phyloP scores from a whole-genome alignment of 345 rosid genomes.

The Moricandia arvensis region DNA sequence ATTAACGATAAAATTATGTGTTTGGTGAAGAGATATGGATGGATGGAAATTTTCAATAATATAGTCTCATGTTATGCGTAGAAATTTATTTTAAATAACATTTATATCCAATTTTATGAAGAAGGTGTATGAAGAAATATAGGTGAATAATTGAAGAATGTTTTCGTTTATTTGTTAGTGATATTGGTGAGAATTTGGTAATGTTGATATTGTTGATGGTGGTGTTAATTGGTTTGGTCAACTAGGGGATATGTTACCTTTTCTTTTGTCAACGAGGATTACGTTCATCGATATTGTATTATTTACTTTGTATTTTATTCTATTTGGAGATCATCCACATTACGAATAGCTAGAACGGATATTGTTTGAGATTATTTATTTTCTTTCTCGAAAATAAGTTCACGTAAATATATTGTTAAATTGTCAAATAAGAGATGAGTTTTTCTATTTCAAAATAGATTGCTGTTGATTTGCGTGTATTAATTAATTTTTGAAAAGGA shows the following conservation, averaged over 20 bases:
- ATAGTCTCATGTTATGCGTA: not conserved
- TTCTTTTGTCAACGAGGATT: not conserved
- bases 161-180: not conserved
- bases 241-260: not conserved
- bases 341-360: not conserved
- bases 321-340: not conserved
- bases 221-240: constrained; percentile 8
- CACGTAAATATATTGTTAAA: not conserved
- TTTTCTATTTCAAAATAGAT: not conserved
- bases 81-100: not conserved
- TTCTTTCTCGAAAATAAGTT: not conserved
- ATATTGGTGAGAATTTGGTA: constrained; percentile 30
- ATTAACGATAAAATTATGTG: not conserved
- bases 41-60: not conserved
- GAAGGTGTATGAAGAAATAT: not conserved
- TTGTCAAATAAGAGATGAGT: not conserved
- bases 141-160: not conserved
- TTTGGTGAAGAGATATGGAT: not conserved
- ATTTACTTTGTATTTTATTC: not conserved
- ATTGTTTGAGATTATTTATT: not conserved
- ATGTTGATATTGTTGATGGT: constrained; percentile 7
- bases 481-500: not conserved
- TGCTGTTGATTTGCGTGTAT: not conserved
- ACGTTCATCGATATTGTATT: not conserved
- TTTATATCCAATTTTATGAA: not conserved